Percentiles rank a stretch among this genome's conserved stretches.
phyloP scores from a whole-genome alignment of 2,329 filamentous ascomycete genomes.

The Aspergillus calidoustus region DNA sequence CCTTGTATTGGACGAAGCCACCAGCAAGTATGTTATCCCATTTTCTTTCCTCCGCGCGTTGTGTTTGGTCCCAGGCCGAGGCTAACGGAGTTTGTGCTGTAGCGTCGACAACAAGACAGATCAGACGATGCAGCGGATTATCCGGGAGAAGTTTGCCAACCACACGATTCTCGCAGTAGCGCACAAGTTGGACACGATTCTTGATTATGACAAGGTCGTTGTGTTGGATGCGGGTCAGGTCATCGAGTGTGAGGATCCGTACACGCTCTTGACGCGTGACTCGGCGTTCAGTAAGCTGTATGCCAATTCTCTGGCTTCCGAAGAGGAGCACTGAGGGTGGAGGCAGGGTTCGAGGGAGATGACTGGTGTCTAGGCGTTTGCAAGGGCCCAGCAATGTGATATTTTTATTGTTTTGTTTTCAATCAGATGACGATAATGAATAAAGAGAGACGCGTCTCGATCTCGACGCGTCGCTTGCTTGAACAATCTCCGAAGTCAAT shows the following conservation, averaged over 20 bases:
- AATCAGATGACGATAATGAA: no score
- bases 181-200: conserved; percentile 57
- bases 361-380: background rate
- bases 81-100: conserved; percentile 9
- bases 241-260: conserved; percentile 42
- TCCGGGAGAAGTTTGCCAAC: conserved; percentile 57
- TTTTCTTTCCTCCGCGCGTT: conserved; percentile 1
- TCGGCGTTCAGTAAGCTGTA: conserved; percentile 45
- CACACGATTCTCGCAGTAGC: conserved; percentile 65
- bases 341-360: background rate
- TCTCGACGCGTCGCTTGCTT: no score
- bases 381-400: background rate
- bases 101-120: conserved; percentile 64
- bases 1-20: conserved; percentile 50
- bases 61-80: background rate
- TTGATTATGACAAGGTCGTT: conserved; percentile 45
- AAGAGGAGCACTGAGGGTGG: conserved; percentile 3
- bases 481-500: no score
- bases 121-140: conserved; percentile 59
- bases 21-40: conserved; percentile 22
- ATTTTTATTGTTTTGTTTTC: background rate
- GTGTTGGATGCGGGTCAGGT: conserved; percentile 42
- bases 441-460: no score
- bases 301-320: conserved; percentile 23
- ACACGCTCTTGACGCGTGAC: conserved; percentile 40